phyloP scores from a whole-genome alignment of 371 early-diverging fungal genomes.

The Capillidium rhysosporum region DNA sequence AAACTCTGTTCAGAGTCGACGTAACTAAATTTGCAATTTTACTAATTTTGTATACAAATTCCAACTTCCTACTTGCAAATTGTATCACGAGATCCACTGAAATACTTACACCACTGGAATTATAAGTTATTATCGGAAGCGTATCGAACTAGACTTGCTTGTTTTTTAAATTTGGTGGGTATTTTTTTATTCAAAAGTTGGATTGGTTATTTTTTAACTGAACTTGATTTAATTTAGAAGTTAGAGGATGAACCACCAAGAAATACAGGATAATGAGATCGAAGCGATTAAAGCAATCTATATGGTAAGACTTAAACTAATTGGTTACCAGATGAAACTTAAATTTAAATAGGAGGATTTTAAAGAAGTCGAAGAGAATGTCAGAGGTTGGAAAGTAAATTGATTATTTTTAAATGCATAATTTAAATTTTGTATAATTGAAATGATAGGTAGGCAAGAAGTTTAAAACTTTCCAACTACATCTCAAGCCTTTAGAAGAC shows the following conservation, averaged over 20 bases:
- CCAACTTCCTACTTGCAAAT: too few relatives aligned
- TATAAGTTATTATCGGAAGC: too few relatives aligned
- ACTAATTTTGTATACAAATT: too few relatives aligned
- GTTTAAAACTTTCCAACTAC: neutral
- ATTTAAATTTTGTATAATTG: neutral
- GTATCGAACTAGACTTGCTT: too few relatives aligned
- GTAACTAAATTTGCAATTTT: too few relatives aligned
- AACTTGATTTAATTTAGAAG: too few relatives aligned
- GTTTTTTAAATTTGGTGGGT: too few relatives aligned
- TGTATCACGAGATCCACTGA: too few relatives aligned
- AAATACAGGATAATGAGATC: slow-evolving; percentile 6
- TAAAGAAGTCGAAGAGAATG: neutral
- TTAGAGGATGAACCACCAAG: neutral
- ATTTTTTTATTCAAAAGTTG: too few relatives aligned
- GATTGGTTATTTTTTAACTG: too few relatives aligned
- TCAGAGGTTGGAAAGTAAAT: slow-evolving; percentile 1
- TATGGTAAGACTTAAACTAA: neutral
- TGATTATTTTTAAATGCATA: neutral
- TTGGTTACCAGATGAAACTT: neutral
- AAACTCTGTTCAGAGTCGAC: too few relatives aligned
- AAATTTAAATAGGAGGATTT: slow-evolving; percentile 1
- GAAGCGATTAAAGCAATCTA: slow-evolving; percentile 4
- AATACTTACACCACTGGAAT: too few relatives aligned
- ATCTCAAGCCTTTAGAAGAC: neutral
- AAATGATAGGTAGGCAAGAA: neutral